A percentile compares a stretch with the other conserved stretches of the same genome.
Evolutionary conservation across 1,284 basidiomycete species (phyloP).

Genomic region (Tetrapyrgos nigripes): DNA sequence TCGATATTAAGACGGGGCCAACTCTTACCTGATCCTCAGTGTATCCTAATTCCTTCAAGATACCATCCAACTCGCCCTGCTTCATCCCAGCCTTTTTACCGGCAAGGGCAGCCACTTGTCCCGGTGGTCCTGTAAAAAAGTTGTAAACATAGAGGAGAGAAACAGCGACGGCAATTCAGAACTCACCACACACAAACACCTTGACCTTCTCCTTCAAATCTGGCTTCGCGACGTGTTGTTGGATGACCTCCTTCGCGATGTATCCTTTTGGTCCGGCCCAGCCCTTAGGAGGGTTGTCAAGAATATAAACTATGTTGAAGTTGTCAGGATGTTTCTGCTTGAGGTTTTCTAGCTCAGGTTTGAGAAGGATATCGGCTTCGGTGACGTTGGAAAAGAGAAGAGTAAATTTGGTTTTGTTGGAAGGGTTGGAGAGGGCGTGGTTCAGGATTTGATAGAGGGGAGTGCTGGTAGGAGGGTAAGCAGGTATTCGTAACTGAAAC

Average conservation of each 20-base stretch:
- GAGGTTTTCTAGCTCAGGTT: slow-evolving; percentile 81
- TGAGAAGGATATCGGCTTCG: slow-evolving; percentile 91
- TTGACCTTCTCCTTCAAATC: slow-evolving; percentile 82
- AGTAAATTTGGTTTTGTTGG: slow-evolving; percentile 95
- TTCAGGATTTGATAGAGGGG: slow-evolving; percentile 80
- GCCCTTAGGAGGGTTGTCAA: slow-evolving; percentile 77
- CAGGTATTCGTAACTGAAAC: slow-evolving; percentile 19
- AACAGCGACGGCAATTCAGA: slow-evolving; percentile 1
- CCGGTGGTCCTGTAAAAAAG: slow-evolving; percentile 71
- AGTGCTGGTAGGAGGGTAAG: slow-evolving; percentile 50
- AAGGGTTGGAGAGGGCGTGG: slow-evolving; percentile 73
- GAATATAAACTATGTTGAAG: slow-evolving; percentile 86
- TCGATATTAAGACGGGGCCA: slow-evolving; percentile 2
- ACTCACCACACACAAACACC: slow-evolving; percentile 86
- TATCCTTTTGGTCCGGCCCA: slow-evolving; percentile 83
- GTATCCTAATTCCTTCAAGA: slow-evolving; percentile 89
- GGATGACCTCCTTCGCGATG: slow-evolving; percentile 75
- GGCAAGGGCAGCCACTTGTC: slow-evolving; percentile 80
- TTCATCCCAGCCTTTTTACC: slow-evolving; percentile 82
- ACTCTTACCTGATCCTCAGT: slow-evolving; percentile 74
- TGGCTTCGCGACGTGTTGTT: slow-evolving; percentile 75
- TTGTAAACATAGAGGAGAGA: too few species aligned
- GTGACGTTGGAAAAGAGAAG: slow-evolving; percentile 91
- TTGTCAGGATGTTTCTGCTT: slow-evolving; percentile 73
- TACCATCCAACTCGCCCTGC: slow-evolving; percentile 86